Base-by-base conservation (phyloP, 805 yeast genomes). In the Saccharomycopsis babjevae region DNA sequence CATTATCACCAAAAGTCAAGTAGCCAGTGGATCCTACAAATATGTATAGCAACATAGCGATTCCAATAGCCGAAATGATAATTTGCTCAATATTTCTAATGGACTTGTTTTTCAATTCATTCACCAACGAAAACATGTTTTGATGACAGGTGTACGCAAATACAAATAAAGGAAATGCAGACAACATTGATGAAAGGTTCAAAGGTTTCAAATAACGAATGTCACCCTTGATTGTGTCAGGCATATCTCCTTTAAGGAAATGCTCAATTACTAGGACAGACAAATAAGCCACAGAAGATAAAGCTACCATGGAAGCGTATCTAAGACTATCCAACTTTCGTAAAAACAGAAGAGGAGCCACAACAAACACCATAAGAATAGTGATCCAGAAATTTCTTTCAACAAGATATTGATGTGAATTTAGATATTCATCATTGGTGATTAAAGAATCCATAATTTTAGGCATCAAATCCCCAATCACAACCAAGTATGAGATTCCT, bases 141-240 rank as follows among this genome's bases (percentile, higher is more conserved):
- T 93, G 97, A 69, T 93, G 97, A 68, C 97, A 94, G 0, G 98
- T 93, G 73, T 84, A 93, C 0, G 97, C 97, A 76, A 93, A 92
- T 15, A 93, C 93, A 66, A 91, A 85, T 65, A 92, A 88, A n/a
- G 97, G 96, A 70, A 92, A 83, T 11, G 94, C 83, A 28, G 87
- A 79, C 20, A 92, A 77, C n/a, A 83, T 74, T 3, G 80, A 71
- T 0, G 77, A 66, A 16, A 77, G 69, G 5, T 79, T 71, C 30
- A 69, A 67, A 1, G 90, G 89, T 38, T 71, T 69, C 63, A 83
- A 63, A 66, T 77, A 60, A 61, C 80, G 68, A 58, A 88, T 71
- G 0, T 74, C 74, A 0, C 91, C 92, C 59, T 76, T 77, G 15
- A 69, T 59, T 15, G 75, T 64, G 66, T 67, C 72, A 1, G 78